Evolutionary conservation across 2,329 filamentous ascomycete species (phyloP).

Genomic region (Lasiodiplodia sp.): DNA sequence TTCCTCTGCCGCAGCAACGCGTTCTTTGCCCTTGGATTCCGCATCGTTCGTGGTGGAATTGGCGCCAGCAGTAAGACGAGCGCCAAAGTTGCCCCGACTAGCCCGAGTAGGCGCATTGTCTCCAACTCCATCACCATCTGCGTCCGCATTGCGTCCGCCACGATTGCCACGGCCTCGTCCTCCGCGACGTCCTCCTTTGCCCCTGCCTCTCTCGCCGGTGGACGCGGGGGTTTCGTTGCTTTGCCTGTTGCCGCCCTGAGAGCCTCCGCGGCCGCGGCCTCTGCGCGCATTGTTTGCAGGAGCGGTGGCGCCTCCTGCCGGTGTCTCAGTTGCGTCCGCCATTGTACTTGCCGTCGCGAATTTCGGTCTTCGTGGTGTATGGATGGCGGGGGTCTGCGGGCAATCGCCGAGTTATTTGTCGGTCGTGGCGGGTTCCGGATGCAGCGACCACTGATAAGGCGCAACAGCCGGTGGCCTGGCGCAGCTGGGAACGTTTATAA

Average conservation of each 20-base stretch:
- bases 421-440: not conserved
- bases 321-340: conserved; percentile 11
- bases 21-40: conserved; percentile 14
- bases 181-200: conserved; percentile 27
- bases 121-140: not conserved
- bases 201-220: conserved; percentile 13
- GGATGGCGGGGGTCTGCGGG: conserved; percentile 13
- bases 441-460: conserved; percentile 3
- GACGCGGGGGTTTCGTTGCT: conserved; percentile 8
- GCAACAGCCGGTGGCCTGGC: conserved; percentile 9
- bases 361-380: not conserved
- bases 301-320: not conserved
- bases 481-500: not conserved
- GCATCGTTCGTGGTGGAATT: not conserved
- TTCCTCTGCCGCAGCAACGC: conserved; percentile 19
- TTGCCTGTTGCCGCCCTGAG: conserved; percentile 12
- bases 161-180: conserved; percentile 28
- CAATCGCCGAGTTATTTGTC: conserved; percentile 23
- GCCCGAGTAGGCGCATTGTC: not conserved
- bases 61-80: conserved; percentile 3
- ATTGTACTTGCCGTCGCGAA: not conserved
- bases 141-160: conserved; percentile 12
- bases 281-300: conserved; percentile 14
- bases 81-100: conserved; percentile 21
- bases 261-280: conserved; percentile 23